Conservation (phyloP, 139 green algal species). For the Chlamydomonas eustigma region DNA sequence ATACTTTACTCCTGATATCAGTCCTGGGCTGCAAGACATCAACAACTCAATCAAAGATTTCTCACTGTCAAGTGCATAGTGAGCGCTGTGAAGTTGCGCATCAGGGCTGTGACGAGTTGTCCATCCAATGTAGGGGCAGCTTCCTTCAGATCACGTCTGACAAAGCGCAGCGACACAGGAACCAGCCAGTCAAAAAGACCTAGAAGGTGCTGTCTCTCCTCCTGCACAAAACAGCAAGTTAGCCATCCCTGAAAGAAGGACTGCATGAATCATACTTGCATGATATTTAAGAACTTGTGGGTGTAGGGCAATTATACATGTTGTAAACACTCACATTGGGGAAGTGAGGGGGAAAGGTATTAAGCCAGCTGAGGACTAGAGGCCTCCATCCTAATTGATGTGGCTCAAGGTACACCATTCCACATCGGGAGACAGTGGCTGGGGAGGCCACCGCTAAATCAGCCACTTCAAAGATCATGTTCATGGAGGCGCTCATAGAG, state of each 20-base stretch:
- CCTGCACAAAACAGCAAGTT: background rate
- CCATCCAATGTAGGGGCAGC: constrained; percentile 51
- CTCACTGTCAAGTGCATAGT: constrained; percentile 33
- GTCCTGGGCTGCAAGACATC: background rate
- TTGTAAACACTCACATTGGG: constrained; percentile 15
- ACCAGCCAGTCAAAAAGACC: constrained; percentile 68
- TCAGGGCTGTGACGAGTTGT: constrained; percentile 54
- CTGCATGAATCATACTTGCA: no score
- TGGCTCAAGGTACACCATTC: constrained; percentile 72
- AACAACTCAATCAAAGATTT: no score
- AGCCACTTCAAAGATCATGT: constrained; percentile 78
- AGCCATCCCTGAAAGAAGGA: background rate
- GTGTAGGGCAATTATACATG: no score
- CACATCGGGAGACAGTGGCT: constrained; percentile 56
- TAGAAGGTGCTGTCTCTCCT: constrained; percentile 34
- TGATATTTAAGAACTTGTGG: no score
- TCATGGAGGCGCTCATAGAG: constrained; percentile 76
- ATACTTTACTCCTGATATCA: background rate
- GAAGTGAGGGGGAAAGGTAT: constrained; percentile 44
- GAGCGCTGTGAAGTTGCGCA: constrained; percentile 47
- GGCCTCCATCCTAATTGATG: constrained; percentile 68
- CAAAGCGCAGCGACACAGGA: constrained; percentile 57
- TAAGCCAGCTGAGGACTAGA: constrained; percentile 58
- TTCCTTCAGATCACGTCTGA: constrained; percentile 56
- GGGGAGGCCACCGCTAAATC: constrained; percentile 48